Percentiles rank a stretch among this genome's conserved stretches.
phyloP scores from a whole-genome alignment of 2,329 filamentous ascomycete species.

The Cladophialophora yegresii region DNA sequence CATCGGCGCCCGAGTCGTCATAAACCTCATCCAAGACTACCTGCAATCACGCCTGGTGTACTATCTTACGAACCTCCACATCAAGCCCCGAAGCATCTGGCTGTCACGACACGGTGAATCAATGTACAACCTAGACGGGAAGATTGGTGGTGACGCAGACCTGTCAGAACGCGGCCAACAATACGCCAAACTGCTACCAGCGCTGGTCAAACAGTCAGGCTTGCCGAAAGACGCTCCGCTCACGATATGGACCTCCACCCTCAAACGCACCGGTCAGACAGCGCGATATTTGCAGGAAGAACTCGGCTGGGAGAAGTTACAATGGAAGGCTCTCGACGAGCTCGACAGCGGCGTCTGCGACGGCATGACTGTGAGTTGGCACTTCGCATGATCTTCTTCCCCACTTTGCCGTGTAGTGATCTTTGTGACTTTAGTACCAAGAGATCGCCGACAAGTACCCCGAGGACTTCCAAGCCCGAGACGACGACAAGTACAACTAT shows the following conservation, averaged over 20 bases:
- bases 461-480: conserved; percentile 90
- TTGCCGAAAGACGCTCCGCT: conserved; percentile 67
- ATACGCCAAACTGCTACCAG: conserved; percentile 82
- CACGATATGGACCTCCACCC: conserved; percentile 74
- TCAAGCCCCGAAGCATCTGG: conserved; percentile 95
- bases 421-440: conserved; percentile 60
- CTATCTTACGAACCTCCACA: conserved; percentile 98
- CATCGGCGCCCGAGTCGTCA: conserved; percentile 85
- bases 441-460: conserved; percentile 90
- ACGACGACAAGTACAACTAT: conserved; percentile 99
- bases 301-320: conserved; percentile 78
- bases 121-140: conserved; percentile 82
- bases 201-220: conserved; percentile 80
- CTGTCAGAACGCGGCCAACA: conserved; percentile 83
- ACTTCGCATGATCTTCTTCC: not conserved
- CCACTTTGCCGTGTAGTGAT: not conserved
- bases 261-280: conserved; percentile 86
- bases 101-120: conserved; percentile 96
- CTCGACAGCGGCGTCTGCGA: conserved; percentile 96
- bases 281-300: conserved; percentile 75
- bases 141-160: conserved; percentile 89
- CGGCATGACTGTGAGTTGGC: conserved; percentile 67
- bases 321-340: conserved; percentile 98
- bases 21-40: conserved; percentile 97
- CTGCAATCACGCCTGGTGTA: conserved; percentile 95